A percentile compares a stretch with the other conserved stretches of the same genome.
Conservation (phyloP, 306 rosid genomes). For the Prunus fruticosa region DNA sequence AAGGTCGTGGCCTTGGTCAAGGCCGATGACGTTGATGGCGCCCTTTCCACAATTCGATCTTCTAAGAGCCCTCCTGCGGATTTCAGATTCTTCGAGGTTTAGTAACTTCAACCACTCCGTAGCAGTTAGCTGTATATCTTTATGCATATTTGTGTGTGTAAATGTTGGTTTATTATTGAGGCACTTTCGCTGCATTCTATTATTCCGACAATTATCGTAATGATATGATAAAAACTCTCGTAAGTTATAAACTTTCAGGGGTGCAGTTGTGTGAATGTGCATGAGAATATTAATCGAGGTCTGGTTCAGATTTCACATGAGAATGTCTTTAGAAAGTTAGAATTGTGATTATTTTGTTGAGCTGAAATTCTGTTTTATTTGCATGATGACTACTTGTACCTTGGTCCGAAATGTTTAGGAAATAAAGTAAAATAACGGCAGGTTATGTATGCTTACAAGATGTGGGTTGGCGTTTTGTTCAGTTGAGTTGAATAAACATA, state of each 20-base stretch:
- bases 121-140: neutral
- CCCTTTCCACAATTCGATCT: conserved; percentile 61
- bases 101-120: neutral
- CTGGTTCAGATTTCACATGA: neutral
- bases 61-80: conserved; percentile 38
- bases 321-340: neutral
- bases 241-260: neutral
- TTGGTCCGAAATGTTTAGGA: neutral
- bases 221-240: too few species aligned
- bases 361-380: neutral
- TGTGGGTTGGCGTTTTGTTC: neutral
- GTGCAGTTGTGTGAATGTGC: neutral
- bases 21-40: conserved; percentile 58
- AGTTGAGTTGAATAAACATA: neutral
- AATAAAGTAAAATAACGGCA: neutral
- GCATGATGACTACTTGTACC: neutral
- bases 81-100: conserved; percentile 70
- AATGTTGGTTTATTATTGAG: neutral
- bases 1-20: conserved; percentile 77
- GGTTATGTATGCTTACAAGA: neutral
- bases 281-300: neutral
- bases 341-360: neutral
- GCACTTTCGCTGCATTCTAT: neutral
- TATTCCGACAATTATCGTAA: too few species aligned
- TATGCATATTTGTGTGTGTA: neutral